phyloP scores from a whole-genome alignment of 2,329 filamentous ascomycete genomes.

The Blastomyces parvus region DNA sequence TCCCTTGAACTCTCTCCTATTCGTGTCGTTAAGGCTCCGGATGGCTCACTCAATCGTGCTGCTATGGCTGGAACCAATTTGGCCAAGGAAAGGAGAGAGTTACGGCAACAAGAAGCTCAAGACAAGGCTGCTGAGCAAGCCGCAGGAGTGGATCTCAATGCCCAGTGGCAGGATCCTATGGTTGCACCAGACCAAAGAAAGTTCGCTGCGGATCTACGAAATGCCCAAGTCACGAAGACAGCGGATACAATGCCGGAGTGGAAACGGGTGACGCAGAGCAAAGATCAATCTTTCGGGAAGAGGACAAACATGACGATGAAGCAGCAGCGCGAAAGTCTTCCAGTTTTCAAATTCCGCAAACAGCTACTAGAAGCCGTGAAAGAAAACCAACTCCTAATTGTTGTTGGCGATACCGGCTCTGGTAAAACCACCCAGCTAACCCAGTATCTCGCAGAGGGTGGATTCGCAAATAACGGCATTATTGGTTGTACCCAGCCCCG shows the following conservation, averaged over 20 bases:
- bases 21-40: conserved; percentile 90
- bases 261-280: conserved; percentile 74
- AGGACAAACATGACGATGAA: conserved; percentile 88
- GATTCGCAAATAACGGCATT: conserved; percentile 76
- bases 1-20: conserved; percentile 92
- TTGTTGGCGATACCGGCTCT: conserved; percentile 93
- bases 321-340: conserved; percentile 80
- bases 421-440: conserved; percentile 96
- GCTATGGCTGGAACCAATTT: conserved; percentile 87
- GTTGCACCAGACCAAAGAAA: conserved; percentile 71
- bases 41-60: conserved; percentile 93
- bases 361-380: conserved; percentile 79
- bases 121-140: conserved; percentile 65
- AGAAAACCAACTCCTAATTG: conserved; percentile 85
- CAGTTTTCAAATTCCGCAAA: conserved; percentile 78
- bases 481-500: conserved; percentile 96
- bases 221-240: conserved; percentile 50
- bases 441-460: conserved; percentile 87
- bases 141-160: conserved; percentile 68
- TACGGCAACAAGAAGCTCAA: conserved; percentile 79
- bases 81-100: conserved; percentile 79
- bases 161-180: conserved; percentile 98
- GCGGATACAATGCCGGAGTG: conserved; percentile 74
- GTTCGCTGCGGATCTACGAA: conserved; percentile 79
- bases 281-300: conserved; percentile 72